Evolutionary conservation across 2,329 filamentous ascomycete genomes (phyloP).

Genomic region (Elsinoe perseae): DNA sequence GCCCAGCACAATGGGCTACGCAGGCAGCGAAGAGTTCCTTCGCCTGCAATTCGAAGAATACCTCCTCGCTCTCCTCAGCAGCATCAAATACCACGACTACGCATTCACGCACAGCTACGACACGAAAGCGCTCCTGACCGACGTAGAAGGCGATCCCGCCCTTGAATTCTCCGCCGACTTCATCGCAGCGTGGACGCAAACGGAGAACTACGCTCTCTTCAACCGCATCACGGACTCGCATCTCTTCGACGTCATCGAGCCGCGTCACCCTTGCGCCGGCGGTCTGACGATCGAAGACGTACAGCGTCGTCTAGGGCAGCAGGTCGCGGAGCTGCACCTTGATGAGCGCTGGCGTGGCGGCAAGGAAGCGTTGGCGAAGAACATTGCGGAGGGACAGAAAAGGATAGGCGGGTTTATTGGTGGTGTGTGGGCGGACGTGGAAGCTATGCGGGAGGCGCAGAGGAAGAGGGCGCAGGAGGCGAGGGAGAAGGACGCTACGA

Average conservation of each 20-base stretch:
- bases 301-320: slow-evolving; percentile 78
- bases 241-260: slow-evolving; percentile 89
- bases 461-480: slow-evolving; percentile 54
- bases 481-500: slow-evolving; percentile 32
- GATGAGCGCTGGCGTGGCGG: slow-evolving; percentile 83
- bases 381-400: slow-evolving; percentile 78
- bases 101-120: slow-evolving; percentile 41
- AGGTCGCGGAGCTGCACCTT: slow-evolving; percentile 87
- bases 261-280: slow-evolving; percentile 85
- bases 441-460: slow-evolving; percentile 68
- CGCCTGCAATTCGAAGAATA: slow-evolving; percentile 96
- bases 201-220: slow-evolving; percentile 89
- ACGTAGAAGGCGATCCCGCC: slow-evolving; percentile 71
- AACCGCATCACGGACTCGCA: slow-evolving; percentile 64
- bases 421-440: slow-evolving; percentile 84
- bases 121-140: slow-evolving; percentile 54
- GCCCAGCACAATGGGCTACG: slow-evolving; percentile 91
- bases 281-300: slow-evolving; percentile 91
- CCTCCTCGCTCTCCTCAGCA: slow-evolving; percentile 75
- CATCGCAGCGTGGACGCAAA: slow-evolving; percentile 77
- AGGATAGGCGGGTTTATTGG: slow-evolving; percentile 83
- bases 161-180: slow-evolving; percentile 77
- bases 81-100: slow-evolving; percentile 72
- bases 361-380: slow-evolving; percentile 77
- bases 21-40: slow-evolving; percentile 95